These are phyloP conservation scores for Domatiomyces catenatus DNA, from an alignment of 2,329 filamentous ascomycete species.

Conservation along the genomic window DNA sequence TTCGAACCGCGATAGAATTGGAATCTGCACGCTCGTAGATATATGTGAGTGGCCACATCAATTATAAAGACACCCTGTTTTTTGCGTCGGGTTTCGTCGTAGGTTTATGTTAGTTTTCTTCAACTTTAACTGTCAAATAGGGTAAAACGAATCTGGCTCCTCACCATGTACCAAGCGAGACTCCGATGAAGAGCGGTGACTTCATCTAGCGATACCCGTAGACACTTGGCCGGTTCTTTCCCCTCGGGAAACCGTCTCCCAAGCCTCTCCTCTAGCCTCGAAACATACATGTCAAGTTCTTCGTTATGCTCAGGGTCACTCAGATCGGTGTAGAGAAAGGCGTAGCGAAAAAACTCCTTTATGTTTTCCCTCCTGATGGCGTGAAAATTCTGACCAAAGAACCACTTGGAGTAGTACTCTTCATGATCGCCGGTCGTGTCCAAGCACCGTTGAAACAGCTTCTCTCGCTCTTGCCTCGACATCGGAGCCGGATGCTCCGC, in stretches of 20 bases:
- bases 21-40: conserved; percentile 4
- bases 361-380: conserved; percentile 55
- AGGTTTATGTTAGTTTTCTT: not conserved
- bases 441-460: conserved; percentile 43
- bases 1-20: conserved; percentile 7
- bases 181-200: conserved; percentile 47
- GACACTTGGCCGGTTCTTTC: conserved; percentile 38
- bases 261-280: conserved; percentile 37
- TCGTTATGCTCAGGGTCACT: conserved; percentile 29
- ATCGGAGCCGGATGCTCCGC: conserved; percentile 35
- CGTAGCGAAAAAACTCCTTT: conserved; percentile 52
- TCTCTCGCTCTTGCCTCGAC: conserved; percentile 33
- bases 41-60: conserved; percentile 16
- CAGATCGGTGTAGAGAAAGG: conserved; percentile 39
- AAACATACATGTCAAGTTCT: conserved; percentile 42
- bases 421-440: conserved; percentile 40
- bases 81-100: not conserved
- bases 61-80: conserved; percentile 35
- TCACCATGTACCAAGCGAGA: conserved; percentile 47
- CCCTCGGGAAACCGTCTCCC: conserved; percentile 39
- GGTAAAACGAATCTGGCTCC: conserved; percentile 16
- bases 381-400: conserved; percentile 41
- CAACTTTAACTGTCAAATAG: not conserved
- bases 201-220: conserved; percentile 52
- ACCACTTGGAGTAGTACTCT: conserved; percentile 49